Percentiles rank a stretch among this genome's conserved stretches.
Conservation (phyloP, 495 filamentous ascomycete species). For the Massariosphaeria phaeospora region DNA sequence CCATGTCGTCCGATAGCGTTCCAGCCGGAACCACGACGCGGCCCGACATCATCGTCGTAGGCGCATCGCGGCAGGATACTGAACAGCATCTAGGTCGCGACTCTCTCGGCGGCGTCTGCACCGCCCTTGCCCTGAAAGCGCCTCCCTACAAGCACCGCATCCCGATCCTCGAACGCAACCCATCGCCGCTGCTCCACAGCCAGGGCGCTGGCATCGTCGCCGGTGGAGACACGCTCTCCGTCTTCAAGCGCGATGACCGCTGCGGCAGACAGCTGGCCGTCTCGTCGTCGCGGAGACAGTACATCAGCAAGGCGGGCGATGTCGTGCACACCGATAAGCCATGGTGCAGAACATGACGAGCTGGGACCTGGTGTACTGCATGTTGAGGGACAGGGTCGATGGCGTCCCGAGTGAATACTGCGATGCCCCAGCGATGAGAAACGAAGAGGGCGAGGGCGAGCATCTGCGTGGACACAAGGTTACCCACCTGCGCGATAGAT, state of each 20-base stretch:
- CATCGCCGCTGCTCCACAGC: slow-evolving; percentile 39
- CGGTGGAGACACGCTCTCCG: slow-evolving; percentile 20
- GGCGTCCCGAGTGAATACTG: slow-evolving; percentile 35
- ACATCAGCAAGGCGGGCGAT: slow-evolving; percentile 17
- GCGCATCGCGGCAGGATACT: not conserved
- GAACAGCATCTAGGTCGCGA: slow-evolving; percentile 16
- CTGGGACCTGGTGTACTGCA: slow-evolving; percentile 54
- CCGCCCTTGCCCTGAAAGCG: slow-evolving; percentile 48
- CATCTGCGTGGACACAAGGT: slow-evolving; percentile 50
- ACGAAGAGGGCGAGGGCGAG: slow-evolving; percentile 42
- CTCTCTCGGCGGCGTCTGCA: slow-evolving; percentile 22
- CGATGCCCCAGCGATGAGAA: slow-evolving; percentile 3
- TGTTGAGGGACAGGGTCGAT: slow-evolving; percentile 55
- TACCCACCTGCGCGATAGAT: slow-evolving; percentile 41
- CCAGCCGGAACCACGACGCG: not conserved
- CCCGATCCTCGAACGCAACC: slow-evolving; percentile 47
- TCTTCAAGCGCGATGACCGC: slow-evolving; percentile 27
- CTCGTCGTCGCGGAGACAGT: slow-evolving; percentile 16
- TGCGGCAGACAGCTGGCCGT: slow-evolving; percentile 14
- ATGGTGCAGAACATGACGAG: slow-evolving; percentile 37
- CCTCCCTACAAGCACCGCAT: slow-evolving; percentile 43
- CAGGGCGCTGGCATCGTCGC: slow-evolving; percentile 54
- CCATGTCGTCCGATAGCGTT: not conserved
- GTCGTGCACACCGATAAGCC: slow-evolving; percentile 21
- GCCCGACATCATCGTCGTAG: slow-evolving; percentile 24